These are phyloP conservation scores for Populus pruinosa DNA, from an alignment of 345 rosid genomes.

Conservation along the genomic window DNA sequence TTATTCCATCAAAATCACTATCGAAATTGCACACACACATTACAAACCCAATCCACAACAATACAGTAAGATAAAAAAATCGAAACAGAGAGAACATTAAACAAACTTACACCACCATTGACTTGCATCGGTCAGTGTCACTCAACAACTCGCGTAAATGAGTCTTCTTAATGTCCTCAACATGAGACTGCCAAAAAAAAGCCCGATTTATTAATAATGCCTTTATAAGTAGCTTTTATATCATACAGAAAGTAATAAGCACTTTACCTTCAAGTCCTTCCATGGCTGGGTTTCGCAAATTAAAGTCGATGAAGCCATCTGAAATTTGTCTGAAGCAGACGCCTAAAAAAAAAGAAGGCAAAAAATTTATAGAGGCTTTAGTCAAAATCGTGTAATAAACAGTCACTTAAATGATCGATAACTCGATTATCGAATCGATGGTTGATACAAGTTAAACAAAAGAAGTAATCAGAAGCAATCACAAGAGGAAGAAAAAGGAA, in stretches of 20 bases:
- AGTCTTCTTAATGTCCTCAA: slow-evolving; percentile 64
- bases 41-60: not conserved
- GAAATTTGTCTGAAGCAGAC: not conserved
- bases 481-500: not conserved
- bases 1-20: slow-evolving; percentile 61
- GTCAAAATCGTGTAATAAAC: no score
- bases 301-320: slow-evolving; percentile 65
- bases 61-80: not conserved
- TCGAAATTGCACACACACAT: not conserved
- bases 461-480: not conserved
- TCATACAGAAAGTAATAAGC: not conserved
- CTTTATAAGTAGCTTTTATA: not conserved
- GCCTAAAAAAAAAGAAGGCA: not conserved
- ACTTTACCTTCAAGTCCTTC: slow-evolving; percentile 82
- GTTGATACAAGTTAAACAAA: no score
- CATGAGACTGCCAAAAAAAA: slow-evolving; percentile 44
- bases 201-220: not conserved
- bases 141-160: slow-evolving; percentile 80
- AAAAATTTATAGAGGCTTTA: no score
- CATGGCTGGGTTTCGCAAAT: slow-evolving; percentile 71
- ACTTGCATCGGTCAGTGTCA: slow-evolving; percentile 60
- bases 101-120: slow-evolving; percentile 65
- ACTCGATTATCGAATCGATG: no score
- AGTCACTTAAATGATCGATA: no score
- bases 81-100: not conserved